Evolutionary conservation across 192 early-diverging fungal species (phyloP), one percentile per base, ranked within the genome.

Genomic region (Jimgerdemannia lactiflua): DNA sequence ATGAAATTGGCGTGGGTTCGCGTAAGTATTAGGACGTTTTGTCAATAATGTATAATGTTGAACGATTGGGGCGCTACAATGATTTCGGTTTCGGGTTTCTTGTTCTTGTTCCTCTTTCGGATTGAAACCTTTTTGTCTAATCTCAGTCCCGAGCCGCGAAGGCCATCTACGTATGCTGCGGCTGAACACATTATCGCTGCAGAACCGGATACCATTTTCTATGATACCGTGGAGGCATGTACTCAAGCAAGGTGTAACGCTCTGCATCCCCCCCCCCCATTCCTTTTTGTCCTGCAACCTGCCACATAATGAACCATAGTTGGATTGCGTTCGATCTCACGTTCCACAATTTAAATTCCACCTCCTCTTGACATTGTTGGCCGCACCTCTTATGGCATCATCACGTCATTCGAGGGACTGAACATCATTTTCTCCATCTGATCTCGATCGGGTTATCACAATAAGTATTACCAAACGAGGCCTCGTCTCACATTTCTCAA

Each of bases 171-270:
- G 29, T 76, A 70, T 10, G 77, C 75, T 39, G 79, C 75, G 39
- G 43, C 71, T 41, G 64, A 90, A 9, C 80, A 84, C 10, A 77
- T 87, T 20, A 86, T 84, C 70, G 82, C 80, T 29, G 80, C 79
- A 44, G 89, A 90, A 66, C 88, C 94, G 3, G 75, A 86, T 14
- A 82, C 95, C 43, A 95, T 92, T 3, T 75, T 80, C 42, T 86
- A 89, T 44, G 95, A 96, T 71, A 88, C 88, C 71, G 78, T 95
- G 71, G 95, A 94, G 19, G 95, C 78, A 89, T 18, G 91, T 91
- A 17, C 79, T 95, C 64, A 81, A 87, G 17, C 80, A 86, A 4
- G 29, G 63, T 9, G n/a, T 7, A 71, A 39, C 54, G 20, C 19
- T 43, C 54, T 77, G 41, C 49, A 54, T 59, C n/a, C 69, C 29